Evolutionary conservation across 1,284 basidiomycete genomes (phyloP), one percentile per base, ranked within the genome.

Genomic region (Prillingera fragicola): DNA sequence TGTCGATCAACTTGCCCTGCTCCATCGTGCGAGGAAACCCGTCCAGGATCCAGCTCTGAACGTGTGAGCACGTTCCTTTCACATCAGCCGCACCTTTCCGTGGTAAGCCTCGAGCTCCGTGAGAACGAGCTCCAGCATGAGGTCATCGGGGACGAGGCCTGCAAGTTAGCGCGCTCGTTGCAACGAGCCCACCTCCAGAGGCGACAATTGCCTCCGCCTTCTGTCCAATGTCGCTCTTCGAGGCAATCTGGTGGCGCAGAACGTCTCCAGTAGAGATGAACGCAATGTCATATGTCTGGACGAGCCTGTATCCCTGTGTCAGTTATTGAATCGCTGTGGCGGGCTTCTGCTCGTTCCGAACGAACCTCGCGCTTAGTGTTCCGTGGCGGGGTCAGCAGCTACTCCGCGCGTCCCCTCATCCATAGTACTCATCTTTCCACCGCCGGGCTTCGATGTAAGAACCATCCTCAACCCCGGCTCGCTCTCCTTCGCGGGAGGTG

Each of bases 21-120:
- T 80, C 81, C 2, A 94, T 71, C 3, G 94, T 99, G 29, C 94
- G 82, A 24, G 94, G 94, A 64, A 98, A 98, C 5, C 94, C 94
- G 62, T 99, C 94, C 26, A 98, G 72, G 54, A 97, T 85, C 92
- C 92, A 96, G 57, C 65, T 68, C 69, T 71, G 49, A 0, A 14
- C 7, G 15, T 23, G 41, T 29, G 46, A 39, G 33, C 21, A 2
- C 5, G 18, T 21, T 28, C 13, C 13, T 29, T 29, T 15, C 14
- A 33, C 26, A 17, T 8, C 18, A n/a, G n/a, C n/a, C 59, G 27
- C 44, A 67, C 69, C 60, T 61, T 65, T 39, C 65, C 68, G 14
- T 54, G 51, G 42, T 70, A 52, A 28, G 65, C 55, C 38, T 72
- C 68, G 33, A 72, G 50, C 47, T 72, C 70, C 15, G 60, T 49